Evolutionary conservation across 1,139 yeast species (phyloP), one percentile per base, ranked within the genome.

Genomic region (Zygotorulaspora mrakii): DNA sequence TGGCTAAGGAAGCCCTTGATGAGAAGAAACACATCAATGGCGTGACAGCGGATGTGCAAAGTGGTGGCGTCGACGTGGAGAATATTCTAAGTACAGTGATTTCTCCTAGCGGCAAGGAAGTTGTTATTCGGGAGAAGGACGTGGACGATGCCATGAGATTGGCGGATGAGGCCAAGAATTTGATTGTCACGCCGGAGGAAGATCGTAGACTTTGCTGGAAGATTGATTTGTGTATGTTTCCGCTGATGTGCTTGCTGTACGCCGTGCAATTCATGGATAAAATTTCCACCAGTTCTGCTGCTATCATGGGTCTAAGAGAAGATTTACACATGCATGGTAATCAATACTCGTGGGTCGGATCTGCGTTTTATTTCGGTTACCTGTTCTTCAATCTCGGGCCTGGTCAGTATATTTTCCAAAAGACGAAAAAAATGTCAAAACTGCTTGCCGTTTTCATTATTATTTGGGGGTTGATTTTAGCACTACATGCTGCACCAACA

Each of bases 201-300:
- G 65, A 68, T 29, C 61, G 56, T 42, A 62, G 47, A 42, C 53
- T 76, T 8, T 58, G 70, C n/a, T 49, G 75, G 40, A 81, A 79
- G 52, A 74, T 77, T 27, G 85, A 80, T 55, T 31, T 70, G 11
- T 71, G 60, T 48, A 55, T 81, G 46, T 62, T 77, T 49, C 82
- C 86, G 0, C 44, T 79, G 26, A 67, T 80, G 68, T 71, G 79
- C 53, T 45, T 74, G 11, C 58, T 79, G 13, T 77, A 77, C 55
- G 70, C 78, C 12, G 64, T 72, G 31, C 87, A 81, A 58, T 77
- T 73, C 45, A 76, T 81, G 79, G 88, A 81, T 59, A 82, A 82
- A 54, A 62, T 70, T 12, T 65, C 84, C 5, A 76, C 71, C 26
- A 67, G 79, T 12, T 73, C 71, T 43, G 84, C 85, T 4, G 71